These are phyloP conservation scores for Hanseniaspora uvarum DNA, from an alignment of 1,139 yeast genomes.

Conservation along the genomic window DNA sequence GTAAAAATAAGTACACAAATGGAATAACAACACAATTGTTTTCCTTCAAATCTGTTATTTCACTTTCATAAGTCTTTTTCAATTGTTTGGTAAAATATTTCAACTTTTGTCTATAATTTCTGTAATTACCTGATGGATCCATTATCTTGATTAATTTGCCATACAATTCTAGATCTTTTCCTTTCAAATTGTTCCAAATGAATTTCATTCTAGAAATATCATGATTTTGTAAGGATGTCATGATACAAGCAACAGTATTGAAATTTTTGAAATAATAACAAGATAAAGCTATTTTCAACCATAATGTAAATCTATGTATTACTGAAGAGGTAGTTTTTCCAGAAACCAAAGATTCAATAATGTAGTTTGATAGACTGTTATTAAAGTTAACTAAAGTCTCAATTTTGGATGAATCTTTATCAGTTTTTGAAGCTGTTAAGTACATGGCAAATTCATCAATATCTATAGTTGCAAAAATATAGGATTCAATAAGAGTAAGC, in stretches of 20 bases:
- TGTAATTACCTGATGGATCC: constrained; percentile 76
- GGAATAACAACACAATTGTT: constrained; percentile 71
- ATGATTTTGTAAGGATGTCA: constrained; percentile 76
- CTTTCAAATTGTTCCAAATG: constrained; percentile 58
- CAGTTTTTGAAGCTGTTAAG: constrained; percentile 58
- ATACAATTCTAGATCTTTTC: constrained; percentile 55
- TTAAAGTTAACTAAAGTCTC: constrained; percentile 61
- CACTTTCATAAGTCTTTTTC: constrained; percentile 21
- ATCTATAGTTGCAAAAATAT: constrained; percentile 54
- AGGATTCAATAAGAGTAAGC: constrained; percentile 68
- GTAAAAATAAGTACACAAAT: constrained; percentile 70
- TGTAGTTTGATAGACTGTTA: constrained; percentile 71
- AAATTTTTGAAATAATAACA: constrained; percentile 70
- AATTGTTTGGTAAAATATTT: constrained; percentile 39
- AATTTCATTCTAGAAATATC: constrained; percentile 56
- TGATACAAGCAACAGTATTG: constrained; percentile 79
- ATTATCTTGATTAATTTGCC: constrained; percentile 60
- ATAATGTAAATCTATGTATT: constrained; percentile 50
- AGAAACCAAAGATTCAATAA: constrained; percentile 62
- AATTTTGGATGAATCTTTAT: constrained; percentile 67
- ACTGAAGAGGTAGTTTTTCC: constrained; percentile 37
- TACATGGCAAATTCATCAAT: constrained; percentile 60
- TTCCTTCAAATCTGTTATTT: constrained; percentile 23
- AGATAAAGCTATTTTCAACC: constrained; percentile 81
- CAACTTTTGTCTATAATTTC: constrained; percentile 60